Conservation (phyloP, 2,329 filamentous ascomycete species). For the Aspergillus melleus region DNA sequence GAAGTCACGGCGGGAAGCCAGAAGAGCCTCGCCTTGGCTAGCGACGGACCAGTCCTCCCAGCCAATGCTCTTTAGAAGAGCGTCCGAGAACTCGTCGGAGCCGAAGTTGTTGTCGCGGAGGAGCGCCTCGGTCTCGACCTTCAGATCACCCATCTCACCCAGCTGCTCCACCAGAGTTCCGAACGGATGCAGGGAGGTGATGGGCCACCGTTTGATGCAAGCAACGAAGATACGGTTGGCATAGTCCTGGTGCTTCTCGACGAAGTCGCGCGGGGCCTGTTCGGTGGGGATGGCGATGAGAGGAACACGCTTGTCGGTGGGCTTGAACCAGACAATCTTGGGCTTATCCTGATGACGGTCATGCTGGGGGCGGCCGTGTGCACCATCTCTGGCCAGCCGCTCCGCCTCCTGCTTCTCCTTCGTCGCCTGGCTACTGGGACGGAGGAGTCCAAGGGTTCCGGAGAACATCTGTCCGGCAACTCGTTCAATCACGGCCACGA, state of each 20-base stretch:
- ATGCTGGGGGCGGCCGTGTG: slow-evolving; percentile 69
- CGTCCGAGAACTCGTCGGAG: slow-evolving; percentile 95
- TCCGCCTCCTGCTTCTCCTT: slow-evolving; percentile 99
- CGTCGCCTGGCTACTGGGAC: slow-evolving; percentile 95
- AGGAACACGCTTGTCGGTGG: slow-evolving; percentile 96
- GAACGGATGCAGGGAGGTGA: slow-evolving; percentile 98
- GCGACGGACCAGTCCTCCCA: slow-evolving; percentile 87
- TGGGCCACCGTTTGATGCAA: slow-evolving; percentile 99
- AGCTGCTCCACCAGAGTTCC: slow-evolving; percentile 96
- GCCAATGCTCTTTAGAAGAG: slow-evolving; percentile 87
- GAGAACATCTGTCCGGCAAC: slow-evolving; percentile 99
- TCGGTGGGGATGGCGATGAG: slow-evolving; percentile 98
- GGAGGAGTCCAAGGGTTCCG: slow-evolving; percentile 86
- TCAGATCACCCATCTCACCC: slow-evolving; percentile 94
- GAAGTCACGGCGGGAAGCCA: slow-evolving; percentile 83
- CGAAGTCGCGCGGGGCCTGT: slow-evolving; percentile 94
- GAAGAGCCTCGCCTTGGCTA: slow-evolving; percentile 73
- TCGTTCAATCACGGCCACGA: slow-evolving; percentile 95
- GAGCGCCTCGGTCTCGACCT: slow-evolving; percentile 95
- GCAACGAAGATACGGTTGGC: slow-evolving; percentile 97
- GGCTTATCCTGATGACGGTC: slow-evolving; percentile 91
- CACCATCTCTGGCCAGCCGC: slow-evolving; percentile 83
- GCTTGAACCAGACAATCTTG: slow-evolving; percentile 99
- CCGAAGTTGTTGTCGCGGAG: slow-evolving; percentile 98
- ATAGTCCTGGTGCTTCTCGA: slow-evolving; percentile 97